These are phyloP conservation scores for Trametes maxima DNA, from an alignment of 768 basidiomycete genomes.

Conservation along the genomic window DNA sequence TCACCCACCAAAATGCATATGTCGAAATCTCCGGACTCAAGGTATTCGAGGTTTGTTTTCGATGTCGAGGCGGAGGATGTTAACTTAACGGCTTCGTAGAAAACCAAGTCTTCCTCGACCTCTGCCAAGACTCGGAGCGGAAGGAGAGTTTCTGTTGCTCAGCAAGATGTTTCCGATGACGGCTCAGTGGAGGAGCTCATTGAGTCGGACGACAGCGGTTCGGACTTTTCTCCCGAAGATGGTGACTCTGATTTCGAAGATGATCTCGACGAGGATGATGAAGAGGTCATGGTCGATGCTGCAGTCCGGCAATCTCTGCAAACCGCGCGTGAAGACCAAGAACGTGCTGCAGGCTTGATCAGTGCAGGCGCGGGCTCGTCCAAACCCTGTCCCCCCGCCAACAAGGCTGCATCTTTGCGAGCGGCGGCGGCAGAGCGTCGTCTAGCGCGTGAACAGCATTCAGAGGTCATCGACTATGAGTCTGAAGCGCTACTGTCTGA, in stretches of 20 bases:
- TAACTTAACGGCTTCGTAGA: not conserved
- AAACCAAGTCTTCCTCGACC: not conserved
- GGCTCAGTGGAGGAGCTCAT: conserved; percentile 34
- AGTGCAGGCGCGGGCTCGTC: conserved; percentile 37
- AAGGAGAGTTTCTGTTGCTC: not conserved
- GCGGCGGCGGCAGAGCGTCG: conserved; percentile 61
- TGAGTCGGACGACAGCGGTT: conserved; percentile 61
- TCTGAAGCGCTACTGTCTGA: not conserved
- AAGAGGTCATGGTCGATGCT: conserved; percentile 52
- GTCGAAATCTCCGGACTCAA: conserved; percentile 27
- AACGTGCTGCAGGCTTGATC: conserved; percentile 37
- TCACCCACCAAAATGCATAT: conserved; percentile 16
- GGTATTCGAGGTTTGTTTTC: conserved; percentile 22
- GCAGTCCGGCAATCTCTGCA: conserved; percentile 58
- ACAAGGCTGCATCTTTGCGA: conserved; percentile 43
- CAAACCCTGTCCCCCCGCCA: conserved; percentile 34
- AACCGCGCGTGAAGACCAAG: conserved; percentile 33
- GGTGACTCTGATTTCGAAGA: conserved; percentile 14
- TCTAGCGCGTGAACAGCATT: conserved; percentile 33
- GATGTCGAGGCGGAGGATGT: not conserved
- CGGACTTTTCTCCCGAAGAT: conserved; percentile 57
- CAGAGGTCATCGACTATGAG: conserved; percentile 23
- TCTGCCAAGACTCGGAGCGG: conserved; percentile 9
- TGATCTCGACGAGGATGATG: conserved; percentile 25
- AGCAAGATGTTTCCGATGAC: conserved; percentile 11